Evolutionary conservation across 306 rosid species (phyloP).

Genomic region (Fagus crenata): DNA sequence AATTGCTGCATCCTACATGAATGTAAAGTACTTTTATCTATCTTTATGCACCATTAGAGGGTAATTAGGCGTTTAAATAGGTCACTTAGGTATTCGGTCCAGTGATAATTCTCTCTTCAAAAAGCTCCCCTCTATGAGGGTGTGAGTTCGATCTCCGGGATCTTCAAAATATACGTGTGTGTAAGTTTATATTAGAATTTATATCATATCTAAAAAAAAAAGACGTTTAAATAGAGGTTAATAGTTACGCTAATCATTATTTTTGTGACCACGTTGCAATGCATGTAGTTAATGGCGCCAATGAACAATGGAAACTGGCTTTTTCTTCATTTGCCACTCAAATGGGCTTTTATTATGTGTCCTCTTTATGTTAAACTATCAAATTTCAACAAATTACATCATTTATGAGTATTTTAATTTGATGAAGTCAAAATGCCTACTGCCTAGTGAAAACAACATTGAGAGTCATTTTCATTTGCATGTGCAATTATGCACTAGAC

Average conservation of each 20-base stretch:
- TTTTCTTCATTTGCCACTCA: no score
- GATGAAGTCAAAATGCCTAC: not conserved
- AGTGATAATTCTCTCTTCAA: no score
- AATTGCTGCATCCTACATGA: no score
- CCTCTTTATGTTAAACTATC: not conserved
- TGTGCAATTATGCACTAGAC: constrained; percentile 42
- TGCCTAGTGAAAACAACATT: constrained; percentile 17
- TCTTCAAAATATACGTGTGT: no score
- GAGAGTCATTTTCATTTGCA: constrained; percentile 60
- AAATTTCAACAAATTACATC: not conserved
- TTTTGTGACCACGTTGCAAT: not conserved
- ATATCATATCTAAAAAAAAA: no score
- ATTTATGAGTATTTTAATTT: not conserved
- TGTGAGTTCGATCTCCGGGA: no score
- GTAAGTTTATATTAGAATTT: no score
- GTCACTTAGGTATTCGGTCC: no score
- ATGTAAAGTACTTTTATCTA: no score
- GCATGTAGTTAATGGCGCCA: not conserved
- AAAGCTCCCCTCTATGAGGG: no score
- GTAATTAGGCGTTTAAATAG: no score
- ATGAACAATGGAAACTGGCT: not conserved
- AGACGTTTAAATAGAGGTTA: not conserved
- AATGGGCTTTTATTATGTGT: not conserved
- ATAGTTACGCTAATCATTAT: not conserved
- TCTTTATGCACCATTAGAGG: not conserved